Percentiles rank a stretch among this genome's conserved stretches.
Conservation (phyloP, 352 stramenopile species). For the Porosira glacialis region DNA sequence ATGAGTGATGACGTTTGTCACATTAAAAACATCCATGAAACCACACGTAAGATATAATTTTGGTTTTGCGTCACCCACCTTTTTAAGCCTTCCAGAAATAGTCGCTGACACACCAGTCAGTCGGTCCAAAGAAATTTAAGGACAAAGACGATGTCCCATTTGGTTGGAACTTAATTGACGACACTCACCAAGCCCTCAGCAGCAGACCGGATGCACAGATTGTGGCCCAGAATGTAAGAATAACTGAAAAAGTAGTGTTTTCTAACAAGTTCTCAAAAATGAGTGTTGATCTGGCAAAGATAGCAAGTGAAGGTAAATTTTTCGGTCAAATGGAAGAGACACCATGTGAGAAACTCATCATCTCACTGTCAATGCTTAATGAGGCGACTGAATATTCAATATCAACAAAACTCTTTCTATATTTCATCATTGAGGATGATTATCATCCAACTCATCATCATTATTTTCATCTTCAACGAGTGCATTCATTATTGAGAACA, state of each 20-base stretch:
- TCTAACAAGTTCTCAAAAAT: slow-evolving; percentile 2
- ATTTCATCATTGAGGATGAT: too few species aligned
- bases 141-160: background rate
- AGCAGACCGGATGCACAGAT: background rate
- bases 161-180: background rate
- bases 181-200: background rate
- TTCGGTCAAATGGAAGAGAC: background rate
- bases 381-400: background rate
- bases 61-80: slow-evolving; percentile 13
- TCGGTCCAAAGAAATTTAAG: background rate
- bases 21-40: background rate
- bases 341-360: background rate
- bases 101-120: background rate
- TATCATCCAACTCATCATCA: too few species aligned
- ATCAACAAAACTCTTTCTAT: too few species aligned
- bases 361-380: background rate
- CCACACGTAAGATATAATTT: slow-evolving; percentile 4
- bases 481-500: too few species aligned
- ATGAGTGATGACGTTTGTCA: background rate
- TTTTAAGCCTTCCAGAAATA: slow-evolving; percentile 3
- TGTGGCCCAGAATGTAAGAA: background rate
- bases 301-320: background rate
- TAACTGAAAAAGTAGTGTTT: background rate
- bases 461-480: too few species aligned
- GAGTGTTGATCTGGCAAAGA: slow-evolving; percentile 5